A percentile compares a stretch with the other conserved stretches of the same genome.
phyloP scores from a whole-genome alignment of 139 green algal species.

The Coccomyxa sp. region DNA sequence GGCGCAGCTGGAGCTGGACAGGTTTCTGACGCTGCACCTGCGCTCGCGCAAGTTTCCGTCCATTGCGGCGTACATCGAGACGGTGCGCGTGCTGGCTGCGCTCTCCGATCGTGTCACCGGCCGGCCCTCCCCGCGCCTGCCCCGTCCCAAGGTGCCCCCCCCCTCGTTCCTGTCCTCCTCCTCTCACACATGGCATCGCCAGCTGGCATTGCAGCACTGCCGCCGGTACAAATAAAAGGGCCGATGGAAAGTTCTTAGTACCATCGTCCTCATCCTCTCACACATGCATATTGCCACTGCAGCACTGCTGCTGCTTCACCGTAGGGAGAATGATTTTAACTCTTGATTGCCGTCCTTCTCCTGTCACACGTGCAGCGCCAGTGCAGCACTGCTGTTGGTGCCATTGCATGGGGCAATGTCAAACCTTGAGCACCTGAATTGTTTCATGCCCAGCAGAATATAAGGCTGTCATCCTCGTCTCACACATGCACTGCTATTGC shows the following conservation, averaged over 20 bases:
- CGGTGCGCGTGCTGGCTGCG: background rate
- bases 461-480: background rate
- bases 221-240: background rate
- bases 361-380: too few relatives aligned
- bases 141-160: too few relatives aligned
- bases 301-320: too few relatives aligned
- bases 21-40: conserved; percentile 20
- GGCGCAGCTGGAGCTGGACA: conserved; percentile 12
- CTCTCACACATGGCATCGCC: background rate
- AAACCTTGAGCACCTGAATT: too few relatives aligned
- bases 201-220: background rate
- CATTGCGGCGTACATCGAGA: background rate
- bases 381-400: too few relatives aligned
- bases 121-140: background rate
- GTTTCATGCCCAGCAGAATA: too few relatives aligned
- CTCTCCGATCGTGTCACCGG: background rate
- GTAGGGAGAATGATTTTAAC: too few relatives aligned
- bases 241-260: background rate
- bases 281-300: too few relatives aligned
- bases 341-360: too few relatives aligned
- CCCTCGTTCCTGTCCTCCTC: background rate
- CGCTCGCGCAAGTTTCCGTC: conserved; percentile 18
- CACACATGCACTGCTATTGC: background rate
- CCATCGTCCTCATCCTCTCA: background rate
- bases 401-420: too few relatives aligned